These are phyloP conservation scores for Leucogyrophana mollusca DNA, from an alignment of 768 basidiomycete genomes.

Conservation along the genomic window DNA sequence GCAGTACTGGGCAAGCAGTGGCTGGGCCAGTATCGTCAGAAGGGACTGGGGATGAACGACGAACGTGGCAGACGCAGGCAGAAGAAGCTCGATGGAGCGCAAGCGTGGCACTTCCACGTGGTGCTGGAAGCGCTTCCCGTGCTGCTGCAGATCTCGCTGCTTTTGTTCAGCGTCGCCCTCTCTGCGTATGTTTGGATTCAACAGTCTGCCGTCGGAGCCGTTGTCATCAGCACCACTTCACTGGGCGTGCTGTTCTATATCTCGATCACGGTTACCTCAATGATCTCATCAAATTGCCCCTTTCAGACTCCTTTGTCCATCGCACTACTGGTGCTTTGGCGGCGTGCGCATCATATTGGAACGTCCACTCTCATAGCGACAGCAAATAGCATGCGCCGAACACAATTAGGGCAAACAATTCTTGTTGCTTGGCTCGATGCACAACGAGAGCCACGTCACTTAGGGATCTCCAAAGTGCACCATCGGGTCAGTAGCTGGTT, in stretches of 20 bases:
- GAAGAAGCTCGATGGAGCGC: constrained; percentile 5
- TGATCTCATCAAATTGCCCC: constrained; percentile 11
- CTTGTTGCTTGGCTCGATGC: too few species aligned
- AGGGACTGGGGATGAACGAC: constrained; percentile 11
- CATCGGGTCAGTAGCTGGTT: too few species aligned
- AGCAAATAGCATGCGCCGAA: too few species aligned
- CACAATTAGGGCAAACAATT: too few species aligned
- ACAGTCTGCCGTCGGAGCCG: neutral
- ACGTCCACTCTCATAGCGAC: too few species aligned
- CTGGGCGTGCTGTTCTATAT: constrained; percentile 1
- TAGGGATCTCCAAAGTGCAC: too few species aligned
- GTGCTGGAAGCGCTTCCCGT: constrained; percentile 9
- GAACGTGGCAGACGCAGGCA: constrained; percentile 15
- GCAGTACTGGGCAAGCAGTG: constrained; percentile 17
- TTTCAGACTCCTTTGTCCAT: constrained; percentile 18
- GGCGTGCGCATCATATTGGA: too few species aligned
- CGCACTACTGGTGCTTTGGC: constrained; percentile 1
- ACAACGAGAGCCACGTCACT: too few species aligned
- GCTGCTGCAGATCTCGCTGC: constrained; percentile 8
- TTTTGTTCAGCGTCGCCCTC: constrained; percentile 11
- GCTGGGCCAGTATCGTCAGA: constrained; percentile 8
- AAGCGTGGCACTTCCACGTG: constrained; percentile 11
- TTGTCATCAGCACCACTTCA: neutral
- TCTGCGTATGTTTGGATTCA: constrained; percentile 4
- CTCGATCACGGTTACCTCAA: constrained; percentile 7